Conservation (phyloP, 495 filamentous ascomycete species). For the Penicillium lagena region DNA sequence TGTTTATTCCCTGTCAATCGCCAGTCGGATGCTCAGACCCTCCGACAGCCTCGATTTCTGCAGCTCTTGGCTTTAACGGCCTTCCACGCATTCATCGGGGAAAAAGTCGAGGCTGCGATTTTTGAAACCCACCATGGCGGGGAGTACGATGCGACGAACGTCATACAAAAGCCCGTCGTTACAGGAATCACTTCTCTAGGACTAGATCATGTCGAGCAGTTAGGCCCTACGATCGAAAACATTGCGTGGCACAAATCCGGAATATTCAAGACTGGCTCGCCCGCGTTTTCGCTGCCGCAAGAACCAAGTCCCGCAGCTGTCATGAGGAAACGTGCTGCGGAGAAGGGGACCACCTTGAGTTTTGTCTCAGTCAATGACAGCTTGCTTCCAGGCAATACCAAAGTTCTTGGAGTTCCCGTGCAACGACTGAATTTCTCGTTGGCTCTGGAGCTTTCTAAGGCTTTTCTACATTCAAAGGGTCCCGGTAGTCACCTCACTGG, state of each 20-base stretch:
- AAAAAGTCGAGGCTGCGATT: constrained; percentile 64
- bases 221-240: constrained; percentile 68
- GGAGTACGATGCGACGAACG: constrained; percentile 78
- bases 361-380: constrained; percentile 48
- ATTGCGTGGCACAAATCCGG: constrained; percentile 92
- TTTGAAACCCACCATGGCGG: constrained; percentile 84
- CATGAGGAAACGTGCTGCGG: constrained; percentile 54
- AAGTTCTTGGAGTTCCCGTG: constrained; percentile 22
- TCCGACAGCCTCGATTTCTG: constrained; percentile 49
- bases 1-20: constrained; percentile 25
- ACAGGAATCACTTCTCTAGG: constrained; percentile 69
- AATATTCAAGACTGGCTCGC: constrained; percentile 63
- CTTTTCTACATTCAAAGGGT: constrained; percentile 17
- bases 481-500: constrained; percentile 8
- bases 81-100: constrained; percentile 66
- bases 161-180: constrained; percentile 59
- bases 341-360: constrained; percentile 49
- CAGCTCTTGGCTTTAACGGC: constrained; percentile 66
- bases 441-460: constrained; percentile 21
- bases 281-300: constrained; percentile 66
- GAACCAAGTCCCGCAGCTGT: constrained; percentile 48
- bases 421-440: constrained; percentile 36
- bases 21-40: neutral
- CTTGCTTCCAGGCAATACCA: constrained; percentile 15
- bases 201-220: constrained; percentile 68